Base-by-base conservation (phyloP, 352 stramenopile species). In the Phytophthora fragariaefolia region DNA sequence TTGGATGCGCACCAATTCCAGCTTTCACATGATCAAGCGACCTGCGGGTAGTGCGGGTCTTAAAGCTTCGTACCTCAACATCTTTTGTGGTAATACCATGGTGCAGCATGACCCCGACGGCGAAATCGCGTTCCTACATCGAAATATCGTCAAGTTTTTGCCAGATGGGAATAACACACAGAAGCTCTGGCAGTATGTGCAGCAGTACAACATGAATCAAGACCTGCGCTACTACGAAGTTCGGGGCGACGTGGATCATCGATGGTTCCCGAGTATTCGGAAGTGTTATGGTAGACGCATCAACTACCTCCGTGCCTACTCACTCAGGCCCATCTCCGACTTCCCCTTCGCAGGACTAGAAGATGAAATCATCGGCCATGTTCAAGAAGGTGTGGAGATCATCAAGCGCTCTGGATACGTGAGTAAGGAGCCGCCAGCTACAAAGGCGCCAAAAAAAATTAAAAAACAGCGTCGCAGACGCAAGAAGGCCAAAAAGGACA, bases 51-150 rank as follows among this genome's bases (percentile, higher is more conserved):
- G 80, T 7, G 86, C 72, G 0, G 82, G 83, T 3, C 53, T 74
- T 1, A 77, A 87, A 46, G 55, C 76, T 1, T 38, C 62, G 0
- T 52, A 80, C 22, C 70, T 81, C 4, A 66, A 85, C 26, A 67
- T 83, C 28, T 94, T 94, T 45, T 94, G 85, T 49, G 85, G 85
- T 1, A 66, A 80, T 22, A 88, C 83, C 9, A 90, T 92, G 76
- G 75, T 90, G 4, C 83, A 92, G 66, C 78, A 86, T 50, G 82
- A 91, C 43, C 67, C 80, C 27, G 58, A 71, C 12, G 60, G 72
- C 28, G 61, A 87, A 1, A 73, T 90, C 10, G 54, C 86, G 13
- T 90, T 91, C 28, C 50, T 90, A 9, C 82, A 90, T 56, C 82
- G 84, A 22, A 93, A 89, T 34, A 74, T 73, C 51, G 69, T 86